Percentiles rank a stretch among this genome's conserved stretches.
phyloP scores from a whole-genome alignment of 2,329 filamentous ascomycete genomes.

The Pseudocercospora fijiensis region DNA sequence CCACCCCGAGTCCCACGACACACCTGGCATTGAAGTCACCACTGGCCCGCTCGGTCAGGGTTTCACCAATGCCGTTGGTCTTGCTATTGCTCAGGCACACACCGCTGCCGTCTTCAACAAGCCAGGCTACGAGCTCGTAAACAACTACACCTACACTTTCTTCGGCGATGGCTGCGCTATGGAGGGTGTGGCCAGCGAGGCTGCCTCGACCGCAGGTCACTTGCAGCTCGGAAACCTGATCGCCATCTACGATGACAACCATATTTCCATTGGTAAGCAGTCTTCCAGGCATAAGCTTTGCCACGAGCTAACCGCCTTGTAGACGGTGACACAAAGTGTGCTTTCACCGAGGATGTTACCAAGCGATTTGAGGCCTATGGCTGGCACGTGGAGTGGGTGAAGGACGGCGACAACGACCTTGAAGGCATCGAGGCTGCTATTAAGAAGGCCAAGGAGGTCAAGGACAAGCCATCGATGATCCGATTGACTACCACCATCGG shows the following conservation, averaged over 20 bases:
- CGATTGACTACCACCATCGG: constrained; percentile 97
- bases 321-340: constrained; percentile 93
- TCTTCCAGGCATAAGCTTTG: not conserved
- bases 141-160: constrained; percentile 97
- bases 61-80: constrained; percentile 94
- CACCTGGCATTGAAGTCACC: constrained; percentile 94
- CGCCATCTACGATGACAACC: constrained; percentile 96
- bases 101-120: constrained; percentile 93
- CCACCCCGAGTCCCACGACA: constrained; percentile 95
- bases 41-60: constrained; percentile 97
- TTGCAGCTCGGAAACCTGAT: constrained; percentile 98
- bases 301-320: constrained; percentile 20
- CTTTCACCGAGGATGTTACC: constrained; percentile 94
- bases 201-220: constrained; percentile 88
- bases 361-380: constrained; percentile 97
- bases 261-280: constrained; percentile 73
- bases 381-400: constrained; percentile 85
- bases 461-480: constrained; percentile 95
- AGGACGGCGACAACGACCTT: constrained; percentile 86
- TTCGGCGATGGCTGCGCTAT: constrained; percentile 98
- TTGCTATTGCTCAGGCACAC: constrained; percentile 94
- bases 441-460: constrained; percentile 79
- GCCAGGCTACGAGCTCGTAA: constrained; percentile 82
- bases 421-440: constrained; percentile 85
- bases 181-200: constrained; percentile 96